Evolutionary conservation across 1,284 basidiomycete species (phyloP).

Genomic region (Coniferiporia sulphurascens): DNA sequence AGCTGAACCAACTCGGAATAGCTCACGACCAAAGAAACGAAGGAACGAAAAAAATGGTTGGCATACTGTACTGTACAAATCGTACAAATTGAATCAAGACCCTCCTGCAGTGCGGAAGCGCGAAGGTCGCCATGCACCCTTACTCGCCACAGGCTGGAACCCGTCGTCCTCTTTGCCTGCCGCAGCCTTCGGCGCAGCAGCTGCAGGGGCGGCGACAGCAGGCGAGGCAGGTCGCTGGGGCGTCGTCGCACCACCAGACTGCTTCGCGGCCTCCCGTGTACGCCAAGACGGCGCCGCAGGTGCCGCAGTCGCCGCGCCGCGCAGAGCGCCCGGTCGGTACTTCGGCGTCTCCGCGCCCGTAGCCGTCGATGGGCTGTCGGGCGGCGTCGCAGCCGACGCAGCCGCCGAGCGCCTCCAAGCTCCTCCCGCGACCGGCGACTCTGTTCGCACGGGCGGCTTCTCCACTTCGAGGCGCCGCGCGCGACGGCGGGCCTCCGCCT

Average conservation of each 20-base stretch:
- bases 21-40: not conserved
- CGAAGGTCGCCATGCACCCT: slow-evolving; percentile 39
- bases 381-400: slow-evolving; percentile 29
- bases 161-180: slow-evolving; percentile 57
- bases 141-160: slow-evolving; percentile 57
- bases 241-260: slow-evolving; percentile 25
- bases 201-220: slow-evolving; percentile 11
- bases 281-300: slow-evolving; percentile 17
- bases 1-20: not conserved
- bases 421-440: slow-evolving; percentile 21
- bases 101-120: slow-evolving; percentile 22
- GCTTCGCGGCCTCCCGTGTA: slow-evolving; percentile 20
- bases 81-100: slow-evolving; percentile 12
- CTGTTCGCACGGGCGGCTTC: slow-evolving; percentile 23
- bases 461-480: slow-evolving; percentile 23
- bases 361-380: slow-evolving; percentile 38
- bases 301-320: slow-evolving; percentile 26
- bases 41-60: not conserved
- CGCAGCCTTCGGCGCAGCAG: slow-evolving; percentile 14
- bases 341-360: slow-evolving; percentile 27
- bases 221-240: slow-evolving; percentile 27
- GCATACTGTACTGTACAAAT: not conserved
- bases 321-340: slow-evolving; percentile 31
- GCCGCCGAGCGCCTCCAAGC: slow-evolving; percentile 37
- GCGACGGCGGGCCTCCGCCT: slow-evolving; percentile 56